Evolutionary conservation across 352 stramenopile genomes (phyloP).

Genomic region (Phytophthora pini): DNA sequence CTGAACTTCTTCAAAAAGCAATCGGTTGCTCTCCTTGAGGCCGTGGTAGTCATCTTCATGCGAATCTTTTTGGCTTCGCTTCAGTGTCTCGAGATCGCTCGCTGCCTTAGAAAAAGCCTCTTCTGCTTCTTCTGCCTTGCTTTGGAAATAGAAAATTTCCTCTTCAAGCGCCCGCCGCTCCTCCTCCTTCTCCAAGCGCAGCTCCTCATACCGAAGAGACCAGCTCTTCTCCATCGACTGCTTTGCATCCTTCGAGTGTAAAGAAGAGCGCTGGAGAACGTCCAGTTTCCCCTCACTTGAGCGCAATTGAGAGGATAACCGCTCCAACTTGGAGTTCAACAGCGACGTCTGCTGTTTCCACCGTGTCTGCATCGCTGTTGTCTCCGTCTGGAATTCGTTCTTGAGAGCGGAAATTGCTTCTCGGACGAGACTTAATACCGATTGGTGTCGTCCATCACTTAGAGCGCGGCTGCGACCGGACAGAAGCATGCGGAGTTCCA

Average conservation of each 20-base stretch:
- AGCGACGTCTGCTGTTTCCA: conserved; percentile 54
- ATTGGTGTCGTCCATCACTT: conserved; percentile 12
- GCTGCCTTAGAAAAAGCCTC: conserved; percentile 39
- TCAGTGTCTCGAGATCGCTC: conserved; percentile 40
- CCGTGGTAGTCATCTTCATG: conserved; percentile 44
- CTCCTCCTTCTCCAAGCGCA: conserved; percentile 51
- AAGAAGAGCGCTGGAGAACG: conserved; percentile 45
- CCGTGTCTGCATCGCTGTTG: conserved; percentile 37
- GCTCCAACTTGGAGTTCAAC: conserved; percentile 53
- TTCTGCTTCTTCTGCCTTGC: conserved; percentile 41
- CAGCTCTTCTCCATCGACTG: conserved; percentile 49
- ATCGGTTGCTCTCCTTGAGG: conserved; percentile 71
- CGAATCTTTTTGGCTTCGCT: conserved; percentile 25
- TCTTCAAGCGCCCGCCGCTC: conserved; percentile 52
- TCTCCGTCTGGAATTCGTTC: conserved; percentile 54
- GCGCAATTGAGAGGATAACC: conserved; percentile 47
- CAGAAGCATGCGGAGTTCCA: conserved; percentile 48
- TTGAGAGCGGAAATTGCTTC: conserved; percentile 47
- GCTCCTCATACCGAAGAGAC: conserved; percentile 50
- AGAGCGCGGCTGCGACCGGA: conserved; percentile 7
- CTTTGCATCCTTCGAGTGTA: conserved; percentile 55
- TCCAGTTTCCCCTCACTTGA: conserved; percentile 60
- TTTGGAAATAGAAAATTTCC: conserved; percentile 46
- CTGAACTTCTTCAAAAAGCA: conserved; percentile 68
- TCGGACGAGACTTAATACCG: conserved; percentile 32